A percentile compares a stretch with the other conserved stretches of the same genome.
phyloP scores from a whole-genome alignment of 192 early-diverging fungal species.

The Mortierella antarctica region DNA sequence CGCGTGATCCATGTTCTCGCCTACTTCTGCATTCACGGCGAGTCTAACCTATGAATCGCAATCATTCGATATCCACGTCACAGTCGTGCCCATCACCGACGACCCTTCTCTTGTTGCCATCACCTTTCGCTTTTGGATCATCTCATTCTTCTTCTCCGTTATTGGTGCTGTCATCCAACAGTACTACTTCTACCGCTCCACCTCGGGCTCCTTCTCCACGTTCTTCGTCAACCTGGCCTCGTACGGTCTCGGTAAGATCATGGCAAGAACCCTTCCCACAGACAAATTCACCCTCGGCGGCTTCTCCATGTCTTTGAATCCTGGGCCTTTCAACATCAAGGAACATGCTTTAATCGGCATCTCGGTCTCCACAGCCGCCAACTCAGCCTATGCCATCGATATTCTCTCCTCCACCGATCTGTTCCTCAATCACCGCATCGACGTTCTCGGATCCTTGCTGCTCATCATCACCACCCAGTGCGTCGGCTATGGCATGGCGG shows the following conservation, averaged over 20 bases:
- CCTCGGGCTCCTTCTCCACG: constrained; percentile 21
- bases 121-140: constrained; percentile 62
- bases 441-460: constrained; percentile 14
- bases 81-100: constrained; percentile 54
- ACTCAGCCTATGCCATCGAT: constrained; percentile 62
- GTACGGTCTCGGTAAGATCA: constrained; percentile 30
- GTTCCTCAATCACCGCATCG: constrained; percentile 22
- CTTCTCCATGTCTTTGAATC: constrained; percentile 21
- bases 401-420: constrained; percentile 31
- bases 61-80: background rate
- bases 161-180: constrained; percentile 47
- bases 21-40: background rate
- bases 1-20: background rate
- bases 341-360: constrained; percentile 74
- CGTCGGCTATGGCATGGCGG: constrained; percentile 46
- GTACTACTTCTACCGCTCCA: constrained; percentile 53
- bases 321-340: constrained; percentile 69
- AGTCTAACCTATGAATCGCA: background rate
- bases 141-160: constrained; percentile 53
- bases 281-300: constrained; percentile 3
- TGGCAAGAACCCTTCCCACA: constrained; percentile 25
- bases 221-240: constrained; percentile 53
- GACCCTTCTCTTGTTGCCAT: constrained; percentile 53
- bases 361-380: constrained; percentile 58
- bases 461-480: constrained; percentile 41